Evolutionary conservation across 208 protist genomes (phyloP).

Genomic region (Zelonia costaricensis): DNA sequence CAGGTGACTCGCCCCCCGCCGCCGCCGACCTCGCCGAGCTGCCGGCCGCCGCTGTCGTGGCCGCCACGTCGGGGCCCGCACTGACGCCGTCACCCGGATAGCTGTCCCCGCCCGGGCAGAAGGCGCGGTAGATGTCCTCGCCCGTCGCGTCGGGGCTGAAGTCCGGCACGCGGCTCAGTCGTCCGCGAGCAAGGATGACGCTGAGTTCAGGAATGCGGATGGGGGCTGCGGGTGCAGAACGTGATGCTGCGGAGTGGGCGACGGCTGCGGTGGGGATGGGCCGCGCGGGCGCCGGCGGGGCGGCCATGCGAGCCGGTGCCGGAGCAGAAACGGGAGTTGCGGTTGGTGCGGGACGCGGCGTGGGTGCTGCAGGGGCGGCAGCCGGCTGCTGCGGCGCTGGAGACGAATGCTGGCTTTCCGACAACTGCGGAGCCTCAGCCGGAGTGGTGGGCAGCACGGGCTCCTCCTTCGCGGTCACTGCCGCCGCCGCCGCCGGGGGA

Average conservation of each 20-base stretch:
- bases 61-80: too few relatives aligned
- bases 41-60: background rate
- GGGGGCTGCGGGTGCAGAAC: background rate
- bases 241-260: background rate
- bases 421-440: too few relatives aligned
- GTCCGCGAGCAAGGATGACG: conserved; percentile 22
- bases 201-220: conserved; percentile 20
- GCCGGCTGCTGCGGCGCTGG: too few relatives aligned
- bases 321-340: background rate
- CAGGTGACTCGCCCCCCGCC: too few relatives aligned
- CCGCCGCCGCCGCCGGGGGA: too few relatives aligned
- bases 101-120: conserved; percentile 21
- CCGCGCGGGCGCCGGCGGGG: background rate
- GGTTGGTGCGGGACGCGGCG: background rate
- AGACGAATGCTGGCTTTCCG: too few relatives aligned
- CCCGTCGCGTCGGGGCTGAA: conserved; percentile 7
- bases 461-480: too few relatives aligned
- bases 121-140: conserved; percentile 25
- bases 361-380: background rate
- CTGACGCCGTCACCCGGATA: background rate
- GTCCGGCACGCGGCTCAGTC: conserved; percentile 10
- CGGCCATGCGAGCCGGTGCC: background rate
- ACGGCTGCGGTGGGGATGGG: background rate
- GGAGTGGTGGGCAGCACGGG: too few relatives aligned
- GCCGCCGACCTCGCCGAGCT: too few relatives aligned